Evolutionary conservation across 441 rosid species (phyloP).

Genomic region (Syzygium malaccense): DNA sequence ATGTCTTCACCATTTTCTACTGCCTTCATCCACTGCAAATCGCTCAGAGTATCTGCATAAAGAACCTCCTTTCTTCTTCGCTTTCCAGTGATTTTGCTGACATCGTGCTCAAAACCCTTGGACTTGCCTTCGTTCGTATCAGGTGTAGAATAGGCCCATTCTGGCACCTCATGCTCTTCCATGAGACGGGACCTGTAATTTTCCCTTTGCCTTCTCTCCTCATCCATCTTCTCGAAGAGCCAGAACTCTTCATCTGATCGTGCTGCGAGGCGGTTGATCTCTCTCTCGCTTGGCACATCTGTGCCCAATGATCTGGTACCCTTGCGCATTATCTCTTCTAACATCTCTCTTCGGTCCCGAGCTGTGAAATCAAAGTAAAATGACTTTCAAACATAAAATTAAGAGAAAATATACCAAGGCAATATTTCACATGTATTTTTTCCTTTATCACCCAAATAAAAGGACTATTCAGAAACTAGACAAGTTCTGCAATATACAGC

Average conservation of each 20-base stretch:
- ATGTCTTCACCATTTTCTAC: slow-evolving; percentile 85
- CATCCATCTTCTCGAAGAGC: slow-evolving; percentile 95
- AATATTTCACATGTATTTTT: not conserved
- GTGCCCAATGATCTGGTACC: slow-evolving; percentile 96
- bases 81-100: slow-evolving; percentile 54
- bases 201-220: slow-evolving; percentile 81
- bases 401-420: not conserved
- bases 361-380: slow-evolving; percentile 6
- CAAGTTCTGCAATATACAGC: not conserved
- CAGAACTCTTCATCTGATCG: slow-evolving; percentile 84
- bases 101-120: slow-evolving; percentile 43
- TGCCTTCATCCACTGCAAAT: slow-evolving; percentile 84
- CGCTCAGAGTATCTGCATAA: slow-evolving; percentile 90
- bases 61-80: slow-evolving; percentile 78
- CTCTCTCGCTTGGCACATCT: slow-evolving; percentile 99
- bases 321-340: slow-evolving; percentile 93
- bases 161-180: slow-evolving; percentile 98
- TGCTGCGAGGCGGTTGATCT: slow-evolving; percentile 96
- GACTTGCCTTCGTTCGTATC: slow-evolving; percentile 50
- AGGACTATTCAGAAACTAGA: not conserved
- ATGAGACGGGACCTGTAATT: slow-evolving; percentile 84
- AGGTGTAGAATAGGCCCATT: slow-evolving; percentile 76
- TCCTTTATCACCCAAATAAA: not conserved
- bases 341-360: slow-evolving; percentile 91
- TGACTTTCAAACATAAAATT: not conserved